phyloP scores from a whole-genome alignment of 2,329 filamentous ascomycete species.

The Neocucurbitaria cava region DNA sequence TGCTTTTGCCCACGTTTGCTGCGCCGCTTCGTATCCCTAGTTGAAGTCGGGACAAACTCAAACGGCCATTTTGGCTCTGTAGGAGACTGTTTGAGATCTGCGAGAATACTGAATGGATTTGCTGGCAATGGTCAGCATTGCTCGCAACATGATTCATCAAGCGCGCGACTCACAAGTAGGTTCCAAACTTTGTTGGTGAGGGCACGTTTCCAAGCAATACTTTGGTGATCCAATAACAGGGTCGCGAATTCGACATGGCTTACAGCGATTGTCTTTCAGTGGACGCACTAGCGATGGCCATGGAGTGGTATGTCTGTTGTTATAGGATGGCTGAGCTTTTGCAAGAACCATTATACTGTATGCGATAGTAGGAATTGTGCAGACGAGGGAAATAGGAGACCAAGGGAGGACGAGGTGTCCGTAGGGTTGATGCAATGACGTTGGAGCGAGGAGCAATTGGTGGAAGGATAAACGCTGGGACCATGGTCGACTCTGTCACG shows the following conservation, averaged over 20 bases:
- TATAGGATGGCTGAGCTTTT: conserved; percentile 13
- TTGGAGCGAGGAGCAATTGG: background rate
- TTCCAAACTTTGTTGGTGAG: conserved; percentile 25
- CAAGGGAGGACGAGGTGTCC: conserved; percentile 11
- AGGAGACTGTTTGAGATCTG: conserved; percentile 24
- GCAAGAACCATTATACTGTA: conserved; percentile 20
- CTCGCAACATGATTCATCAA: background rate
- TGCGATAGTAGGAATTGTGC: conserved; percentile 12
- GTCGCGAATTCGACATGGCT: conserved; percentile 16
- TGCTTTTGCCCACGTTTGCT: conserved; percentile 29
- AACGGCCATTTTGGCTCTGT: conserved; percentile 28
- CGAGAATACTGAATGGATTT: conserved; percentile 40
- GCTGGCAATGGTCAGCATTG: conserved; percentile 14
- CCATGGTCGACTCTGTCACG: conserved; percentile 8
- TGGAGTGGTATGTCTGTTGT: conserved; percentile 13
- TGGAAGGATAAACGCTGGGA: background rate
- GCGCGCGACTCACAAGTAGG: conserved; percentile 25
- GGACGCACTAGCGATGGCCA: conserved; percentile 8
- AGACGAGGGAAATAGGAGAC: conserved; percentile 12
- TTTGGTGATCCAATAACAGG: background rate
- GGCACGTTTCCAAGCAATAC: conserved; percentile 2
- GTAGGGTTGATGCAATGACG: conserved; percentile 3
- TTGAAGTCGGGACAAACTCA: conserved; percentile 21
- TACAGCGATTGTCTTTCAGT: conserved; percentile 10
- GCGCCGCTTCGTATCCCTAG: conserved; percentile 12